Evolutionary conservation across 257 asterid genomes (phyloP).

Genomic region (Linaria vulgaris): DNA sequence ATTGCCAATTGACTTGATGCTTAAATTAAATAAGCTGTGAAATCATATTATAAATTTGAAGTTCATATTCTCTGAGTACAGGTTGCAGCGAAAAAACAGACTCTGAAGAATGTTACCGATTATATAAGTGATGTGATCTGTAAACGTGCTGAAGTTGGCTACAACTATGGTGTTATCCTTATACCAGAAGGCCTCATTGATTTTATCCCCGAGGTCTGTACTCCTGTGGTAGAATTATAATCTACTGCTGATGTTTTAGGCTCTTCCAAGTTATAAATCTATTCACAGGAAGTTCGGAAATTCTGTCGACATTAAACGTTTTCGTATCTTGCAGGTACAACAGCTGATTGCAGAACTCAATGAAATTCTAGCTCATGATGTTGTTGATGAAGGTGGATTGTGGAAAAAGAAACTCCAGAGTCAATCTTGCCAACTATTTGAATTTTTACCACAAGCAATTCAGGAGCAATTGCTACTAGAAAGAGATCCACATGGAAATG

Average conservation of each 20-base stretch:
- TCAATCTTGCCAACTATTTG: constrained; percentile 75
- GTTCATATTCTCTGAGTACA: constrained; percentile 27
- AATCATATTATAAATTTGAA: not conserved
- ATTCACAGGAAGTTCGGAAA: not conserved
- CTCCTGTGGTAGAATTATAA: not conserved
- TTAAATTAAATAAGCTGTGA: not conserved
- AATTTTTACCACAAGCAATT: constrained; percentile 77
- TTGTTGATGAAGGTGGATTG: constrained; percentile 87
- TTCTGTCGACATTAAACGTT: not conserved
- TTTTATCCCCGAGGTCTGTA: constrained; percentile 91
- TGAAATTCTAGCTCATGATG: constrained; percentile 92
- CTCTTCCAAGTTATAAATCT: not conserved
- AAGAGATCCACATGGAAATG: constrained; percentile 99
- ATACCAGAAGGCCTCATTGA: constrained; percentile 99
- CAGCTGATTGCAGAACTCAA: constrained; percentile 88
- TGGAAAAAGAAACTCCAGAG: constrained; percentile 85
- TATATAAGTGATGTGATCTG: constrained; percentile 77
- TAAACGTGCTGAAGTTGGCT: constrained; percentile 88
- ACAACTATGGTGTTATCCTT: constrained; percentile 94
- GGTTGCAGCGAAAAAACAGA: constrained; percentile 90
- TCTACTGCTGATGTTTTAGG: not conserved
- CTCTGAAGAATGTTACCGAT: constrained; percentile 84
- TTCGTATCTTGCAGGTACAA: constrained; percentile 67
- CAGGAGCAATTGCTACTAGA: constrained; percentile 96
- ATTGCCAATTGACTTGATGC: not conserved